A percentile compares a stretch with the other conserved stretches of the same genome.
Evolutionary conservation across 805 yeast genomes (phyloP).

Genomic region (Brettanomyces sp.): DNA sequence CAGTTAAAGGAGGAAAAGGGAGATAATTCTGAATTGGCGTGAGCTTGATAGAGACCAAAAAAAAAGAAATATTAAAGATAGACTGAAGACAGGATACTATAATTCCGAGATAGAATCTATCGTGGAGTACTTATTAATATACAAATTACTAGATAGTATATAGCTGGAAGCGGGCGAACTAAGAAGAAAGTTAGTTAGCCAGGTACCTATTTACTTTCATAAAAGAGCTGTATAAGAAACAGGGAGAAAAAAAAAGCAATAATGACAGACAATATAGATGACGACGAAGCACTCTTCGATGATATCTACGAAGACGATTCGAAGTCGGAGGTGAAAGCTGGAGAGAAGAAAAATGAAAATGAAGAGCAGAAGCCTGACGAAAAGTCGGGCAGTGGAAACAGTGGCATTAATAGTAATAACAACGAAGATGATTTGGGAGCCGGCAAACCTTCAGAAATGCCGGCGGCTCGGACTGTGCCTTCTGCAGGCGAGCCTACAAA

Average conservation of each 20-base stretch:
- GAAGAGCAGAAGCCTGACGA: neutral
- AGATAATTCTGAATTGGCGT: no score
- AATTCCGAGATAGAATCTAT: no score
- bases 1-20: no score
- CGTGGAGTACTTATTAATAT: no score
- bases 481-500: neutral
- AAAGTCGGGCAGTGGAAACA: neutral
- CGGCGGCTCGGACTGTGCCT: constrained; percentile 3
- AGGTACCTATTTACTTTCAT: neutral
- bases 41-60: no score
- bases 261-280: constrained; percentile 46
- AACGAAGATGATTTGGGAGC: neutral
- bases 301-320: constrained; percentile 56
- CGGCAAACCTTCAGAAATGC: constrained; percentile 2
- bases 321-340: constrained; percentile 8
- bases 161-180: no score
- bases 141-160: no score
- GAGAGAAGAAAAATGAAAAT: constrained; percentile 4
- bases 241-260: neutral
- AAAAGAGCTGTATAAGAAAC: neutral
- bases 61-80: no score
- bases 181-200: no score
- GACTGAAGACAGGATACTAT: no score
- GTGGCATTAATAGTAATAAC: constrained; percentile 2
- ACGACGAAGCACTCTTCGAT: constrained; percentile 90